phyloP scores from a whole-genome alignment of 2,329 filamentous ascomycete species.

The Cladosporium sphaerospermum region DNA sequence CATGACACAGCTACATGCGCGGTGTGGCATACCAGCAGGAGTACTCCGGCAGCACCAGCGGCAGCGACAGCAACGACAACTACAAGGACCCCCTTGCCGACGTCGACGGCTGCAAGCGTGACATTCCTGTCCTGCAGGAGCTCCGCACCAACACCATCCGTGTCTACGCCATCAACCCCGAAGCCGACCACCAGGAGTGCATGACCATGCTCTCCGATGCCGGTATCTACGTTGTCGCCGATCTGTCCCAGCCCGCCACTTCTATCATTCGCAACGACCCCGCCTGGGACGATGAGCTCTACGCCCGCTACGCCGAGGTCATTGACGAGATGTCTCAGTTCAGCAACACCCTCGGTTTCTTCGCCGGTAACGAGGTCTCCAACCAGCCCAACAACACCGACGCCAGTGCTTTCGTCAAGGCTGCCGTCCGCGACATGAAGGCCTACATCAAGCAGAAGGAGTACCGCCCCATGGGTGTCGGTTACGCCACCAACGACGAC shows the following conservation, averaged over 20 bases:
- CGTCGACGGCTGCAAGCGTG: conserved; percentile 65
- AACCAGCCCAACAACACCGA: conserved; percentile 83
- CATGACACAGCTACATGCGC: conserved; percentile 62
- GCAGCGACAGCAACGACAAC: conserved; percentile 47
- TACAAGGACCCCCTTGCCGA: conserved; percentile 84
- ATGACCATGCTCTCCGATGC: conserved; percentile 76
- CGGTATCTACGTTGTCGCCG: conserved; percentile 92
- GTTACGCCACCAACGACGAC: conserved; percentile 95
- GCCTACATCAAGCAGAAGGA: conserved; percentile 76
- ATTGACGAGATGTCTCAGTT: conserved; percentile 77
- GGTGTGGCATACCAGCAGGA: conserved; percentile 94
- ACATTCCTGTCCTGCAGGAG: conserved; percentile 72
- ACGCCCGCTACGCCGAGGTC: conserved; percentile 73
- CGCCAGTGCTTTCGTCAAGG: conserved; percentile 93
- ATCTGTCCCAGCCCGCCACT: conserved; percentile 69
- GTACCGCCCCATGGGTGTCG: conserved; percentile 76
- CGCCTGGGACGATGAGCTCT: conserved; percentile 72
- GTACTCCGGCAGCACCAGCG: conserved; percentile 42
- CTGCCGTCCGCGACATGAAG: conserved; percentile 94
- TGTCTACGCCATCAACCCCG: conserved; percentile 86
- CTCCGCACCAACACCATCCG: conserved; percentile 89
- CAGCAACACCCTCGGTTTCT: conserved; percentile 92
- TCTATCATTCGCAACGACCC: conserved; percentile 83
- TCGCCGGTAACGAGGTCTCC: conserved; percentile 95
- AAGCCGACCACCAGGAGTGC: conserved; percentile 69